Evolutionary conservation across 352 stramenopile genomes (phyloP).

Genomic region (Pythium sp.): DNA sequence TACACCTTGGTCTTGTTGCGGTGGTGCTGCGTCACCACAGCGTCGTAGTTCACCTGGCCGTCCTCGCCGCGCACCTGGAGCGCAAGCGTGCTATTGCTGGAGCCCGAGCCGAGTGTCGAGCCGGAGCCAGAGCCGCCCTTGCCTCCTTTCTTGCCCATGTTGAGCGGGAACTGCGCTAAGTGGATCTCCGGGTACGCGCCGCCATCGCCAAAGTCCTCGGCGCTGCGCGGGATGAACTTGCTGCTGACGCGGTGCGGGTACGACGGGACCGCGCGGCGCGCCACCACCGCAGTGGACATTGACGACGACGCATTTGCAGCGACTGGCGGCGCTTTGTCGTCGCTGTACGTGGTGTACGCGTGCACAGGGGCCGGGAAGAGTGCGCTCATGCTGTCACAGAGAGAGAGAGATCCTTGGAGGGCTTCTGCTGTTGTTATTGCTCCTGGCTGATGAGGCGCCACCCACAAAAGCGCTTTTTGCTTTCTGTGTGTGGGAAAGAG

Average conservation of each 20-base stretch:
- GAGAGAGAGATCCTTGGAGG: neutral
- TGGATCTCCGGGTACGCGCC: slow-evolving; percentile 99
- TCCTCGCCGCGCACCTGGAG: slow-evolving; percentile 92
- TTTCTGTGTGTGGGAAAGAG: neutral
- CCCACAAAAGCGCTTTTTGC: neutral
- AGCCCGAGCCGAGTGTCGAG: neutral
- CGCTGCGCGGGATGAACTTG: slow-evolving; percentile 63
- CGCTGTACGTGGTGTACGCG: slow-evolving; percentile 61
- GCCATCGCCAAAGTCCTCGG: slow-evolving; percentile 95
- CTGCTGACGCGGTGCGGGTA: slow-evolving; percentile 57
- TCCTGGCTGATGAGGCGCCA: neutral
- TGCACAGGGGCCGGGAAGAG: slow-evolving; percentile 74
- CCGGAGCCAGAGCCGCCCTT: neutral
- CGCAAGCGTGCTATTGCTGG: slow-evolving; percentile 65
- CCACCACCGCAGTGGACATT: neutral
- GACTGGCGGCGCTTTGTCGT: slow-evolving; percentile 26
- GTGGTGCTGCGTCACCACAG: slow-evolving; percentile 97
- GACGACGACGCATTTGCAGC: slow-evolving; percentile 6
- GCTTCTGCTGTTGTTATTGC: neutral
- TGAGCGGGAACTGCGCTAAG: slow-evolving; percentile 95
- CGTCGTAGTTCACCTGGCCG: slow-evolving; percentile 91
- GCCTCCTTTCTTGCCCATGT: slow-evolving; percentile 93
- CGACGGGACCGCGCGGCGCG: slow-evolving; percentile 26
- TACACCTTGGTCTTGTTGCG: slow-evolving; percentile 94
- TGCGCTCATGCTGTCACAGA: slow-evolving; percentile 48